Evolutionary conservation across 2,329 filamentous ascomycete genomes (phyloP), one percentile per base, ranked within the genome.

Genomic region (Hirsutella thompsonii): DNA sequence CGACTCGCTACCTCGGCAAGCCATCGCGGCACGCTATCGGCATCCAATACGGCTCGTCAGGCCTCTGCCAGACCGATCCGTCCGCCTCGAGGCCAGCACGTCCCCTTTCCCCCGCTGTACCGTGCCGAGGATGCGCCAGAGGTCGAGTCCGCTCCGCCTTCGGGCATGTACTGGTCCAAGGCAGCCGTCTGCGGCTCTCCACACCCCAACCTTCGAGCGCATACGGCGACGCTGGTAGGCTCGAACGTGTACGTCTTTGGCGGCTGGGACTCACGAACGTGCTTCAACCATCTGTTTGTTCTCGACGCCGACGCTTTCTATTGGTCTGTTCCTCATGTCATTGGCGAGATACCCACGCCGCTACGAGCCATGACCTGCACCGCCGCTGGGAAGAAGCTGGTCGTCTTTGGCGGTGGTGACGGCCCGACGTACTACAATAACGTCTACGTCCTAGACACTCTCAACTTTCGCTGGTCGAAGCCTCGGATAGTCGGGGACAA

Each of bases 381-480:
- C 4, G 77, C 79, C 20, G 77, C 83, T 18, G 77, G 77, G 48
- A 81, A 81, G 63, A 82, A 81, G 57, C 66, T 83, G 21, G 71
- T 83, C 35, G 68, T 83, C 2, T 83, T 83, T 52, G 79, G 79
- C 41, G 79, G 79, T 36, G 79, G 79, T 42, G 79, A 83, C 51
- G 79, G 79, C 0, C 79, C 79, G 0, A 72, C 76, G 20, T 83
- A 83, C 58, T 83, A 83, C 57, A 83, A 83, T 52, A 77, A 83
- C 50, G 72, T 83, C 18, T 82, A 82, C 54, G 76, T 83, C 36
- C 66, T 83, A n/a, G 79, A 83, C 53, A 83, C 79, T 19, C 67
- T 78, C 45, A 83, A 77, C 55, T 81, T 79, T 55, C 70, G 75
- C 18, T 83, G 79, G 77, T 72, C 70, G 33, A 73, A 70, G 45